Percentiles rank a stretch among this genome's conserved stretches.
Conservation (phyloP, 768 basidiomycete species). For the Suillus subaureus region DNA sequence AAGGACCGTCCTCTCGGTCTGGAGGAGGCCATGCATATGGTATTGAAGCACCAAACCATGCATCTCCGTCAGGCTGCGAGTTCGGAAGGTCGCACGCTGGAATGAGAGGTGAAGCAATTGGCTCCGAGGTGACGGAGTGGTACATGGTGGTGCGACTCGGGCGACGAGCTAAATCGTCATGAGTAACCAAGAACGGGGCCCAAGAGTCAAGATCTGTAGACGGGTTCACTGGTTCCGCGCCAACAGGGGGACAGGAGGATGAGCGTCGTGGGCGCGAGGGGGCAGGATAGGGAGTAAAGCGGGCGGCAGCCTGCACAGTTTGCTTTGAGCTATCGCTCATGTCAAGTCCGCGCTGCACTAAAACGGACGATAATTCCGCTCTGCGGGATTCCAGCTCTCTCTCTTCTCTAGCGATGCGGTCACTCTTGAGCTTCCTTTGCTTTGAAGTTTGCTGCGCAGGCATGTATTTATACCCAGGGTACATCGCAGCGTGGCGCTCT, state of each 20-base stretch:
- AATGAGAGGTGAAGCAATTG: constrained; percentile 12
- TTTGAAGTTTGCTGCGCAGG: constrained; percentile 27
- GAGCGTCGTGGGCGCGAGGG: constrained; percentile 34
- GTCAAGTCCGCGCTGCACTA: constrained; percentile 1
- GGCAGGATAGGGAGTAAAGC: constrained; percentile 27
- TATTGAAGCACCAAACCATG: background rate
- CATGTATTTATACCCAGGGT: constrained; percentile 48
- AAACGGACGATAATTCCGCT: background rate
- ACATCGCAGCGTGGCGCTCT: constrained; percentile 38
- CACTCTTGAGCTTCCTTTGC: constrained; percentile 21
- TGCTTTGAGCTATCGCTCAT: background rate
- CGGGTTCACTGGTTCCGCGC: constrained; percentile 32
- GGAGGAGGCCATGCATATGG: constrained; percentile 6
- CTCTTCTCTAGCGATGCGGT: constrained; percentile 5
- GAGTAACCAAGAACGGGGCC: constrained; percentile 24
- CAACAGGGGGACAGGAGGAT: constrained; percentile 44
- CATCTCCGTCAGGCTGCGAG: background rate
- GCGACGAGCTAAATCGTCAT: constrained; percentile 38
- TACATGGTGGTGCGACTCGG: constrained; percentile 36
- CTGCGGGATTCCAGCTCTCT: constrained; percentile 16
- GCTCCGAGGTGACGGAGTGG: constrained; percentile 28
- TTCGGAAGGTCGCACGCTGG: constrained; percentile 7
- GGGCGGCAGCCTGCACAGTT: constrained; percentile 16
- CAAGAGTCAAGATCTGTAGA: constrained; percentile 18
- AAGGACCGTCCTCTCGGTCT: constrained; percentile 6